Base-by-base conservation (phyloP, 2,329 filamentous ascomycete species). In the Drechslerella dactyloides region DNA sequence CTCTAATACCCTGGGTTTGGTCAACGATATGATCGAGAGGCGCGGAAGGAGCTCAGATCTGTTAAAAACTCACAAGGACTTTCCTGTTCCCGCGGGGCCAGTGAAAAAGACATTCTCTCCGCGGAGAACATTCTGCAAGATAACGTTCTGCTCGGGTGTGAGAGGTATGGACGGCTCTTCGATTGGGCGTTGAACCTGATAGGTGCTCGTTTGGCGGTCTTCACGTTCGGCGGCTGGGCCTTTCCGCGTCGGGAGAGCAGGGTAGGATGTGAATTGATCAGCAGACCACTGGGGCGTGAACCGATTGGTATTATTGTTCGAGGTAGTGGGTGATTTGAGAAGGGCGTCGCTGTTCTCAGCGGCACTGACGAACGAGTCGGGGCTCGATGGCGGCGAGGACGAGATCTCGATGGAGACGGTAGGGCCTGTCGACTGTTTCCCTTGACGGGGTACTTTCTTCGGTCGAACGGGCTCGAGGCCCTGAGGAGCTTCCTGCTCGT, bases 41-140 rank as follows among this genome's bases (percentile, higher is more conserved):
- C 11, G 4, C 11, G 4, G 21, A 3, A 13, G n/a, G n/a, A 23
- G 19, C 19, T 10, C 15, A 15, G n/a, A 17, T n/a, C 10, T 27
- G 4, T 4, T 51, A 4, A 51, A 51, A 15, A 51, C 46, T 23
- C 19, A 51, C 0, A 84, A 84, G 0, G 83, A 85, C 75, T 87
- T 87, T 1, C 85, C 85, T 51, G 82, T 84, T 0, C 86, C 86
- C 13, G 86, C 87, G 0, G 85, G 85, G 7, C 87, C 86, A 0
- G 86, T 88, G 74, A 85, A 88, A 76, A 88, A 89, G 8, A 88
- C 84, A 60, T 88, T 88, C 1, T 76, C 73, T 0, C 85, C 84
- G 1, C 78, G 78, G 2, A 81, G 68, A 24, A 87, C 85, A 0
- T 85, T 78, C 0, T 85, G 78, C 0, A 86, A 82, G 1, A 87